Conservation (phyloP, 2,329 filamentous ascomycete genomes). For the Xylaria sp. region DNA sequence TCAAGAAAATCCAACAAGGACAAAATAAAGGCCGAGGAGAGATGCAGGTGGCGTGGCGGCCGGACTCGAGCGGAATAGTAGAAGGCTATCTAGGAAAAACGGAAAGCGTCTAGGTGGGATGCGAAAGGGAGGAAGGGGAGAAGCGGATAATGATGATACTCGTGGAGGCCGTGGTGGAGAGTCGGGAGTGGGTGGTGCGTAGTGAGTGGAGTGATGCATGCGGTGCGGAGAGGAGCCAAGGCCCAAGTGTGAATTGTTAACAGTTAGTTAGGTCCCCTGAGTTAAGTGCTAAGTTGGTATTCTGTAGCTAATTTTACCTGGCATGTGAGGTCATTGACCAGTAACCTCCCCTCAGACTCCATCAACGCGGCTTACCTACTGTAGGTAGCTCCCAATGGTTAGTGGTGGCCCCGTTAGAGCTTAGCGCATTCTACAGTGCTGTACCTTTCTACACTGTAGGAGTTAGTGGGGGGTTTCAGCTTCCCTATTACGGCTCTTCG, state of each 20-base stretch:
- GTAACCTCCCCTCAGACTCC: not conserved
- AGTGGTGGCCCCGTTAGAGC: not conserved
- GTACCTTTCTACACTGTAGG: constrained; percentile 1
- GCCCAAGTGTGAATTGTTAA: constrained; percentile 1
- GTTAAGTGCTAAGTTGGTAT: not conserved
- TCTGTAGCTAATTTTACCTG: not conserved
- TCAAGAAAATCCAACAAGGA: constrained; percentile 16
- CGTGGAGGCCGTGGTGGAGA: constrained; percentile 26
- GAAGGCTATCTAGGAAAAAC: constrained; percentile 23
- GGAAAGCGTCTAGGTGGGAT: constrained; percentile 28
- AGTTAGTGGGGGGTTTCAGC: constrained; percentile 19
- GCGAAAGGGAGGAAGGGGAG: constrained; percentile 35
- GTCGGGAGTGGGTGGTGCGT: constrained; percentile 14
- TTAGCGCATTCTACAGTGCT: constrained; percentile 1
- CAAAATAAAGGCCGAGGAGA: constrained; percentile 10
- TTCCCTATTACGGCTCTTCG: constrained; percentile 28
- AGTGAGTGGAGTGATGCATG: constrained; percentile 14
- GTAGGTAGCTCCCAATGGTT: not conserved
- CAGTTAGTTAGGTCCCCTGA: constrained; percentile 18
- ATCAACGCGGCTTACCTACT: no score
- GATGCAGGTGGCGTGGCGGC: constrained; percentile 12
- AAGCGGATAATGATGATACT: constrained; percentile 38
- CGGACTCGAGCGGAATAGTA: not conserved
- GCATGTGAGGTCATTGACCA: constrained; percentile 7
- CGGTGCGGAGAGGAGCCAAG: constrained; percentile 9